Conservation (phyloP, 2,329 filamentous ascomycete species). For the Fusarium sp. region DNA sequence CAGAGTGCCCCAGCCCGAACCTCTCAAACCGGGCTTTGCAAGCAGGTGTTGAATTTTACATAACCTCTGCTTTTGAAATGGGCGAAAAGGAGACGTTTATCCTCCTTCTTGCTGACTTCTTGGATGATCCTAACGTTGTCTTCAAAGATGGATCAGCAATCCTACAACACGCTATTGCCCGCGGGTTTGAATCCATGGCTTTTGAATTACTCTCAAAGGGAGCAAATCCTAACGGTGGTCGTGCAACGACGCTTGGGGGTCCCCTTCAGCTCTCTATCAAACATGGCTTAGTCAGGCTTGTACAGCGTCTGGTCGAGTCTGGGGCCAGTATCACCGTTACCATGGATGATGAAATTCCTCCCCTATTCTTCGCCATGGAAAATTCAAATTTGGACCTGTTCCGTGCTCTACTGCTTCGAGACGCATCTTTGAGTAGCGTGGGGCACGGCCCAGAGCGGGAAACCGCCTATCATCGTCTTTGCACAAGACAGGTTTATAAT, state of each 20-base stretch:
- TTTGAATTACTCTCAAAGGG: background rate
- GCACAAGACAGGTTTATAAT: too few species aligned
- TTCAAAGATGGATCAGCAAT: background rate
- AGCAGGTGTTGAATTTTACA: background rate
- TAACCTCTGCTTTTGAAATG: too few species aligned
- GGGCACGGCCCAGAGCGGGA: too few species aligned
- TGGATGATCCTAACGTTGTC: background rate
- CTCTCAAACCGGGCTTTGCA: background rate
- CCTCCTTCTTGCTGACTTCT: background rate
- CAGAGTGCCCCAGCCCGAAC: background rate
- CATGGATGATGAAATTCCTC: background rate
- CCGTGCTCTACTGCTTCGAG: too few species aligned
- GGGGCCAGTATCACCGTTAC: background rate
- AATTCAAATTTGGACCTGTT: background rate
- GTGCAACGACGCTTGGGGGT: background rate
- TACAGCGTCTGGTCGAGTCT: background rate
- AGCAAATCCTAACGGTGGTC: background rate
- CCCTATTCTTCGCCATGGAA: background rate
- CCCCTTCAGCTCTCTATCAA: background rate
- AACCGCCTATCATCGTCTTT: background rate
- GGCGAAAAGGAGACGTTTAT: background rate
- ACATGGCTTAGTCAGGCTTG: background rate
- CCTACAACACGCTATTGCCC: background rate
- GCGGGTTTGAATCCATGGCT: background rate
- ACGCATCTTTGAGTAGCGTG: too few species aligned